Evolutionary conservation across 1,284 basidiomycete genomes (phyloP), one percentile per base, ranked within the genome.

Genomic region (Takashimella tepidaria): DNA sequence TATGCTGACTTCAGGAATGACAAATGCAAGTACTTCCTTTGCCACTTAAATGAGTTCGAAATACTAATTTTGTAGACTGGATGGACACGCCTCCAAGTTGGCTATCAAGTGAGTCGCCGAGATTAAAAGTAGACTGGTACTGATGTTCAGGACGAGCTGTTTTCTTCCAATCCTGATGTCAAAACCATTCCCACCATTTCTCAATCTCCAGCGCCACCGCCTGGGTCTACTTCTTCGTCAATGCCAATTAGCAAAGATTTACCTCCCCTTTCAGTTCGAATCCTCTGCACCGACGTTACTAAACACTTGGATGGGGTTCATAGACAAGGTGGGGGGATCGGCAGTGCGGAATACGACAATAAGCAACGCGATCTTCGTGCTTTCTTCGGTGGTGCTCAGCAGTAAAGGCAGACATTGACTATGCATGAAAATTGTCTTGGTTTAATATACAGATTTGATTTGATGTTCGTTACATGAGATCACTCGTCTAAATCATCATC

Each of bases 301-400:
- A 67, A 62, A 5, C 78, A 79, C 53, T 60, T 79, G 6, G 69
- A 74, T 0, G 72, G 73, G 0, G 48, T 79, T 3, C 81, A 80
- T 58, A 82, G 88, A 5, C 88, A 90, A 68, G 81, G 80, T 55
- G 88, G 87, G 0, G 89, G 89, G 0, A 85, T 89, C 44, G 86
- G 87, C 3, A 85, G 83, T 44, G 72, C 81, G 8, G 82, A 83
- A 1, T 81, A 84, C 63, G 89, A 93, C 66, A 82, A 84, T 26
- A 83, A 82, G 54, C 89, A 92, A 69, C 79, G 81, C 59, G 83
- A 85, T 63, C 84, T 92, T 53, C 81, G 86, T 16, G 80, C 82
- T 4, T 91, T 90, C 77, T 88, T 92, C 63, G 82, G 80, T n/a
- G 84, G 84, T 3, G 78, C 55, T 16, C 50, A 57, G 65, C 12